These are phyloP conservation scores for Polyrhizophydium stewartii DNA, from an alignment of 371 early-diverging fungal species.

Conservation along the genomic window DNA sequence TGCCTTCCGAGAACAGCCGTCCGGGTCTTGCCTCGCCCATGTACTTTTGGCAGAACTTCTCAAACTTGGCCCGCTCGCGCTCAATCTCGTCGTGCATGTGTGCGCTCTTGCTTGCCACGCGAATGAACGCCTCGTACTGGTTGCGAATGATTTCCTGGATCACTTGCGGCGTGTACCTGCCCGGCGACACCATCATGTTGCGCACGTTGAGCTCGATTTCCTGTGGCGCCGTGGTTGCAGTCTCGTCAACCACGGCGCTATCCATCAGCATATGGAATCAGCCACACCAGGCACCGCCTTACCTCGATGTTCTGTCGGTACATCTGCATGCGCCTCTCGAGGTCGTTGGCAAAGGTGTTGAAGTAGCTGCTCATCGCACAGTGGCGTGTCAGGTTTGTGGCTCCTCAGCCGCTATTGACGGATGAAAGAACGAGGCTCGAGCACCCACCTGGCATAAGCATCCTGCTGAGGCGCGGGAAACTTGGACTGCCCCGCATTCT, in stretches of 20 bases:
- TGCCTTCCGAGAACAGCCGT: neutral
- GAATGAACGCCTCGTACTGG: constrained; percentile 62
- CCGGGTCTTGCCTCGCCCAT: constrained; percentile 25
- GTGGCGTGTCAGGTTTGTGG: too few species aligned
- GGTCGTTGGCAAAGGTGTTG: constrained; percentile 20
- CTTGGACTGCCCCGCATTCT: constrained; percentile 12
- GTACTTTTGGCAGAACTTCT: constrained; percentile 37
- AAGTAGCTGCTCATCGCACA: constrained; percentile 22
- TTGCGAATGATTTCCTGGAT: constrained; percentile 49
- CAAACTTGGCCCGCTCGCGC: constrained; percentile 44
- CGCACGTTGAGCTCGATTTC: constrained; percentile 4
- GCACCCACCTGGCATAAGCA: constrained; percentile 14
- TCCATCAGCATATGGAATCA: too few species aligned
- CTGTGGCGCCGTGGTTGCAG: neutral
- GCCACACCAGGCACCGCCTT: neutral
- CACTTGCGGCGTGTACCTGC: constrained; percentile 27
- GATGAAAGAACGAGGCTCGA: neutral
- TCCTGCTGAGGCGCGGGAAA: constrained; percentile 3
- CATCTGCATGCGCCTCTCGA: constrained; percentile 30
- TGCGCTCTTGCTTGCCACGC: constrained; percentile 56
- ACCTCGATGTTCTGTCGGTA: constrained; percentile 39
- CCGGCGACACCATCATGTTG: constrained; percentile 1
- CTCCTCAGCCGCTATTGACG: neutral
- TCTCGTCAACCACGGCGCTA: too few species aligned
- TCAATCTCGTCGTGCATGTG: constrained; percentile 54